Conservation (phyloP, 2,329 filamentous ascomycete genomes). For the Colletotrichum trifolii region DNA sequence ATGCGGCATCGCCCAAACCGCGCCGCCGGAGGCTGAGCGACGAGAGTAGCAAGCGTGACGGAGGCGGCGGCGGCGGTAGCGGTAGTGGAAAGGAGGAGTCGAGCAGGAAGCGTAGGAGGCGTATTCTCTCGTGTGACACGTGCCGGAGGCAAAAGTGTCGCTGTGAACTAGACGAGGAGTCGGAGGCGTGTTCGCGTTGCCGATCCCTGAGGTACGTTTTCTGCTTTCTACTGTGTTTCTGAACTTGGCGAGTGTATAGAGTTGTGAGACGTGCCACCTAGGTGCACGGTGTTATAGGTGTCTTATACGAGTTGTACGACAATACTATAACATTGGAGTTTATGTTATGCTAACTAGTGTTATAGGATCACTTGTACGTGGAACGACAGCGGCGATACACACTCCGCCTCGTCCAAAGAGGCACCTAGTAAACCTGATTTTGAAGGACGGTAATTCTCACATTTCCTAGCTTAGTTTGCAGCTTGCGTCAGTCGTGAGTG, state of each 20-base stretch:
- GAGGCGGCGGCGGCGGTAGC: constrained; percentile 8
- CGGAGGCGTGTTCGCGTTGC: constrained; percentile 34
- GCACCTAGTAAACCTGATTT: constrained; percentile 18
- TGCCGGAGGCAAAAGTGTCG: constrained; percentile 36
- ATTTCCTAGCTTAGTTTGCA: background rate
- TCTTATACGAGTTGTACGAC: background rate
- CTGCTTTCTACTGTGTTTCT: constrained; percentile 4
- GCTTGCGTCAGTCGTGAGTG: background rate
- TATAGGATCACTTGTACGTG: constrained; percentile 31
- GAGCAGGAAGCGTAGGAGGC: constrained; percentile 31
- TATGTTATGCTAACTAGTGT: background rate
- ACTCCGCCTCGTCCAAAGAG: constrained; percentile 26
- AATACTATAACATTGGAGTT: background rate
- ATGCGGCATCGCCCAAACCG: background rate
- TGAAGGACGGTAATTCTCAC: constrained; percentile 22
- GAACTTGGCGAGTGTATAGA: too few relatives aligned
- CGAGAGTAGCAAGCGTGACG: background rate
- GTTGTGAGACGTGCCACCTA: too few relatives aligned
- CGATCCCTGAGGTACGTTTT: constrained; percentile 29
- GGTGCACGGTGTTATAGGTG: too few relatives aligned
- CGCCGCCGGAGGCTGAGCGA: constrained; percentile 28
- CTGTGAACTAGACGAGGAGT: constrained; percentile 34
- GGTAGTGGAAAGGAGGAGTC: constrained; percentile 22
- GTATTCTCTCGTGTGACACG: constrained; percentile 36
- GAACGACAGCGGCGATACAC: constrained; percentile 34